Conservation (phyloP, 495 filamentous ascomycete species). For the Neurospora hispaniola region DNA sequence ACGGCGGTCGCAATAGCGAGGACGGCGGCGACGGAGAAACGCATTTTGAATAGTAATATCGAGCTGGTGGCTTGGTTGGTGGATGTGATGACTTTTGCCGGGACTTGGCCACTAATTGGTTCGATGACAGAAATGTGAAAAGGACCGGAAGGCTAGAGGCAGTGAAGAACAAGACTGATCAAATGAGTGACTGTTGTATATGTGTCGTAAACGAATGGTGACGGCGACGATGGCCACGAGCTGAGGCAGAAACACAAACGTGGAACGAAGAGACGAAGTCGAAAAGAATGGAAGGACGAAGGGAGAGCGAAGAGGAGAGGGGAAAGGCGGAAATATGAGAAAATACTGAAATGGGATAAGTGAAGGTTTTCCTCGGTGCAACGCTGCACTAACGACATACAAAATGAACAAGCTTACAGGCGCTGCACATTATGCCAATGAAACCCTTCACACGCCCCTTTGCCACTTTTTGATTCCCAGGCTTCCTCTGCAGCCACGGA, state of each 20-base stretch:
- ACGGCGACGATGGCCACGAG: constrained; percentile 2
- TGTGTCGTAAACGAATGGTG: constrained; percentile 6
- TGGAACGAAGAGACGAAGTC: constrained; percentile 3
- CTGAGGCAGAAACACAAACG: background rate
- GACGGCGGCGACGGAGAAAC: constrained; percentile 30
- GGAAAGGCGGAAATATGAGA: constrained; percentile 1
- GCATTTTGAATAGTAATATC: constrained; percentile 29
- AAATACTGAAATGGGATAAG: constrained; percentile 2
- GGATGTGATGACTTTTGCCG: background rate
- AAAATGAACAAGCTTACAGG: constrained; percentile 1
- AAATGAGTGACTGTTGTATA: constrained; percentile 8
- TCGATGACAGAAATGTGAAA: constrained; percentile 7
- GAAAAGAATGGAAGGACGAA: constrained; percentile 9
- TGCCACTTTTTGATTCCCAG: background rate
- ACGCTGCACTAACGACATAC: constrained; percentile 2
- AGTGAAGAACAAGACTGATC: background rate
- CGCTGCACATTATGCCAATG: constrained; percentile 3
- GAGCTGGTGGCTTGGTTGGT: background rate
- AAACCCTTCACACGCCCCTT: background rate
- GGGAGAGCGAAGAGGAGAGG: constrained; percentile 3
- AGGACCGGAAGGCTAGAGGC: constrained; percentile 3
- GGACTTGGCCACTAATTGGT: background rate
- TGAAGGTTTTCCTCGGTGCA: background rate
- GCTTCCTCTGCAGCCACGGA: background rate
- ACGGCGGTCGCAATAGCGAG: constrained; percentile 32